phyloP scores from a whole-genome alignment of 1,284 basidiomycete genomes.

The Tilletiopsis washingtonensis region DNA sequence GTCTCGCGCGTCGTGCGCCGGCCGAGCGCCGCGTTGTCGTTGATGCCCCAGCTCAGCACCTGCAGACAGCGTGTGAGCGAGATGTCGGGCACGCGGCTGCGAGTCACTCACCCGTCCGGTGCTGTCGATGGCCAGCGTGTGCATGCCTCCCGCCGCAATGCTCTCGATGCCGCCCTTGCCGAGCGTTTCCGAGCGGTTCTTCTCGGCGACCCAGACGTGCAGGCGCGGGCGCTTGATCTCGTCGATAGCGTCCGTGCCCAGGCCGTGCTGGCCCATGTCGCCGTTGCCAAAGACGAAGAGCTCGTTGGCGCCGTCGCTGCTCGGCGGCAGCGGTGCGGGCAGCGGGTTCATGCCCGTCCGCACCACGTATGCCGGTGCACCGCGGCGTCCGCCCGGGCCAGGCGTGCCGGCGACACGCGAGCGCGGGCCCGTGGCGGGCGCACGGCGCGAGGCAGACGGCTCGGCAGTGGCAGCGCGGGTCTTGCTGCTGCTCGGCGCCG shows the following conservation, averaged over 20 bases:
- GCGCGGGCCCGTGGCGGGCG: too few species aligned
- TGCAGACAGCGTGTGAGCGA: background rate
- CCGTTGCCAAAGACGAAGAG: constrained; percentile 46
- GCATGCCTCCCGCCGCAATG: constrained; percentile 43
- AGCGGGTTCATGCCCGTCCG: too few species aligned
- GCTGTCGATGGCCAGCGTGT: constrained; percentile 39
- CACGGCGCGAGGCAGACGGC: too few species aligned
- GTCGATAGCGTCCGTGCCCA: constrained; percentile 38
- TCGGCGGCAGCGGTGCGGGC: too few species aligned
- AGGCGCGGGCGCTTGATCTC: constrained; percentile 44
- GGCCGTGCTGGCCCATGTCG: constrained; percentile 43
- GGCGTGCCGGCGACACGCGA: too few species aligned
- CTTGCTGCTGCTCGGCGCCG: too few species aligned
- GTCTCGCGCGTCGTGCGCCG: constrained; percentile 55
- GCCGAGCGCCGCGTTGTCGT: constrained; percentile 87
- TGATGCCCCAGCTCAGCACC: constrained; percentile 67
- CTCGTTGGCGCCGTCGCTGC: too few species aligned
- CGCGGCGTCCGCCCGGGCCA: too few species aligned
- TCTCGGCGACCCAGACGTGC: constrained; percentile 34
- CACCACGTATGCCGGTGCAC: too few species aligned
- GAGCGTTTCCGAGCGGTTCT: constrained; percentile 32
- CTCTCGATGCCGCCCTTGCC: constrained; percentile 33
- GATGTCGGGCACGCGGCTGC: background rate
- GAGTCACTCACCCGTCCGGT: constrained; percentile 15
- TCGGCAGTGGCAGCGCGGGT: too few species aligned